Evolutionary conservation across 164 flowering plant genomes (phyloP).

Genomic region (Annona squamosa): DNA sequence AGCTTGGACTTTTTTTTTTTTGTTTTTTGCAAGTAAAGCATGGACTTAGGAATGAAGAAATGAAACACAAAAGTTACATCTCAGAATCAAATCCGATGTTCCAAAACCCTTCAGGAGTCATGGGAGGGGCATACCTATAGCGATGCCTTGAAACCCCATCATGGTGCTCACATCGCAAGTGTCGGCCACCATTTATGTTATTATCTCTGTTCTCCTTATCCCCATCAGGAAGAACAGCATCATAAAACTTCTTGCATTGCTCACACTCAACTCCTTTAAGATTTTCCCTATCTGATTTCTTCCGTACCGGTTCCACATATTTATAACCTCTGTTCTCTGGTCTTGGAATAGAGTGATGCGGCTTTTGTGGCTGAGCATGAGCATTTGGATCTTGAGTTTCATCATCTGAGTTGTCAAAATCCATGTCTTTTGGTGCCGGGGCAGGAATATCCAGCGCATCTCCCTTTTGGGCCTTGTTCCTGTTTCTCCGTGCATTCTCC

Average conservation of each 20-base stretch:
- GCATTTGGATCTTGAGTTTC: constrained; percentile 64
- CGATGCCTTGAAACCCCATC: constrained; percentile 95
- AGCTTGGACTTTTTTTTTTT: too few species aligned
- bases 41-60: not conserved
- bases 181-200: constrained; percentile 17
- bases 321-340: constrained; percentile 43
- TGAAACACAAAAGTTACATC: constrained; percentile 16
- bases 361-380: constrained; percentile 25
- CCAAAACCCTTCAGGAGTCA: constrained; percentile 98
- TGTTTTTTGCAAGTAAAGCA: not conserved
- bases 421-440: constrained; percentile 24
- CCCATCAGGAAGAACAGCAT: constrained; percentile 61
- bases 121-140: constrained; percentile 76
- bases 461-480: constrained; percentile 37
- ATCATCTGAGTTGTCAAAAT: constrained; percentile 47
- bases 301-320: constrained; percentile 75
- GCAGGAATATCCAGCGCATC: constrained; percentile 25
- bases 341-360: constrained; percentile 21
- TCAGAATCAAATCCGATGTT: constrained; percentile 94
- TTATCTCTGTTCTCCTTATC: constrained; percentile 2
- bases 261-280: constrained; percentile 86
- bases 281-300: constrained; percentile 75
- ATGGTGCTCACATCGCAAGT: constrained; percentile 78
- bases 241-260: constrained; percentile 93
- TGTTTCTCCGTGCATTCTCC: constrained; percentile 52